Evolutionary conservation across 345 rosid genomes (phyloP), one percentile per base, ranked within the genome.

Genomic region (Bretschneidera sinensis): DNA sequence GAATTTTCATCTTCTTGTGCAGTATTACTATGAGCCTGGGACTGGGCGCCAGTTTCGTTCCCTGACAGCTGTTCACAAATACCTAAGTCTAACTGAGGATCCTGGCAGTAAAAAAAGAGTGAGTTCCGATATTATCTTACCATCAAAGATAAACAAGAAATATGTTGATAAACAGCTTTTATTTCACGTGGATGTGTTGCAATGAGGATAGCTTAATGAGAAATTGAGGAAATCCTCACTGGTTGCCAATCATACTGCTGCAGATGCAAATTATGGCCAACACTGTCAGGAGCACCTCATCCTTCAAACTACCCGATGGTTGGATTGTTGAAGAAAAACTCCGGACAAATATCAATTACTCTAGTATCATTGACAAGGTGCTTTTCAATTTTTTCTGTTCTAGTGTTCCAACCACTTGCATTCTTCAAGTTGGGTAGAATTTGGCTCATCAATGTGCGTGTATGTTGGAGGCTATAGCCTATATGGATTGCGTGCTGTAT

Each of bases 31-130:
- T 55, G 82, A 83, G 61, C 71, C 82, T 5, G 66, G 71, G 49
- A 76, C 82, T 1, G 83, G 85, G 57, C 62, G 62, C 48, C 48
- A 73, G 43, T 81, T 86, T 48, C 85, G 81, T 55, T 86, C 92
- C 20, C 70, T 83, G 49, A 55, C 57, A 53, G 71, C 86, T 15
- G 62, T 68, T 49, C 76, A 83, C 71, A 79, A 72, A 49, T 69
- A 83, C 71, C 75, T 83, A 15, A 74, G 16, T n/a, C 68, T 49
- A 21, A 63, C 52, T 16, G 62, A 50, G 49, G 43, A 66, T 25
- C 60, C 11, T 49, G 8, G 2, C 57, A 15, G 7, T 48, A 21
- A 54, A 23, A 35, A 60, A 54, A 51, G 4, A 39, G 57, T 61
- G 55, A 17, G 28, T 51, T 51, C 54, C 64, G 15, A 39, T 39